A percentile compares a stretch with the other conserved stretches of the same genome.
These are phyloP conservation scores for Mucor saturninus DNA, from an alignment of 371 early-diverging fungal species.

Conservation along the genomic window DNA sequence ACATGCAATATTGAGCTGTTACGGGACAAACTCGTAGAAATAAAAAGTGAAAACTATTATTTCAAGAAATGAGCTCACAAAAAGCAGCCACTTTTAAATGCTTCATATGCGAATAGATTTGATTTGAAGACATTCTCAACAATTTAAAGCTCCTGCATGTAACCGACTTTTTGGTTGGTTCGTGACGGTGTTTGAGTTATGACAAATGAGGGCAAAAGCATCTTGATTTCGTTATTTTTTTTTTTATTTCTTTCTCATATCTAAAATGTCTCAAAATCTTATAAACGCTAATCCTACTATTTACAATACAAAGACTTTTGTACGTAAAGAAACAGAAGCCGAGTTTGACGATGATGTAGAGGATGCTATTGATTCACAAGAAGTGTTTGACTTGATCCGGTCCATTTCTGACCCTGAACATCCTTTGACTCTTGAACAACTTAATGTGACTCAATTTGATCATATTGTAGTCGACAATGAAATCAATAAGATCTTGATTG, in stretches of 20 bases:
- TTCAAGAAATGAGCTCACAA: no score
- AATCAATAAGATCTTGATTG: slow-evolving; percentile 68
- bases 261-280: slow-evolving; percentile 46
- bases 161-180: no score
- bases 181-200: no score
- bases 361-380: slow-evolving; percentile 85
- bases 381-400: slow-evolving; percentile 93
- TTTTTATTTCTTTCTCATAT: not conserved
- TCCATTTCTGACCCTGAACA: slow-evolving; percentile 99
- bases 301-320: slow-evolving; percentile 63
- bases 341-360: slow-evolving; percentile 72
- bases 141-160: no score
- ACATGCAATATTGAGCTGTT: no score
- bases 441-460: slow-evolving; percentile 88
- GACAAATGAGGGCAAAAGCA: not conserved
- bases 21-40: no score
- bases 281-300: slow-evolving; percentile 88
- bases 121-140: no score
- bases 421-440: slow-evolving; percentile 94
- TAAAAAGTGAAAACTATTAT: no score
- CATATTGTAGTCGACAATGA: slow-evolving; percentile 83
- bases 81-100: no score
- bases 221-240: slow-evolving; percentile 2
- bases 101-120: no score
- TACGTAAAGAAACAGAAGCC: slow-evolving; percentile 56